A percentile compares a stretch with the other conserved stretches of the same genome.
Conservation (phyloP, 1,284 basidiomycete genomes). For the Sporisorium exsertum region DNA sequence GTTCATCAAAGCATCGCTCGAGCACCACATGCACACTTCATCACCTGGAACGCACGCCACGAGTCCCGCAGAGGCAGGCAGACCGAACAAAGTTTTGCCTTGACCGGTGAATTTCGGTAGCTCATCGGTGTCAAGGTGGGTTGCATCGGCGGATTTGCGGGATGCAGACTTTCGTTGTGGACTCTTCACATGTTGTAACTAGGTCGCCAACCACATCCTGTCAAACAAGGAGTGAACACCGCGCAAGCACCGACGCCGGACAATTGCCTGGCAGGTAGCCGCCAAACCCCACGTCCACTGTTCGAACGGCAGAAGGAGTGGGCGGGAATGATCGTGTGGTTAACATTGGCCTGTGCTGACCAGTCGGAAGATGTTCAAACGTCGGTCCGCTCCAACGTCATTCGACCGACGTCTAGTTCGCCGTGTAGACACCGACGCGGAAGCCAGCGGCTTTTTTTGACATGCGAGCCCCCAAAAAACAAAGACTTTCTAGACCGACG, state of each 20-base stretch:
- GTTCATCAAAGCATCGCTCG: no score
- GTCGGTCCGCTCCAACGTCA: constrained; percentile 20
- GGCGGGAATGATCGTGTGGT: no score
- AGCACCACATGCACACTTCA: background rate
- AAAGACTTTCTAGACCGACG: constrained; percentile 10
- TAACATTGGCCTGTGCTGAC: no score
- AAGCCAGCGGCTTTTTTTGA: constrained; percentile 11
- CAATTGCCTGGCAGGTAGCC: background rate
- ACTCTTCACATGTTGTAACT: background rate
- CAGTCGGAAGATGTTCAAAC: background rate
- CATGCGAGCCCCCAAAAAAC: background rate
- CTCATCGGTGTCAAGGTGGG: constrained; percentile 13
- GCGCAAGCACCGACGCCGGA: constrained; percentile 26
- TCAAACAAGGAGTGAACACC: constrained; percentile 15
- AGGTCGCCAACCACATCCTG: constrained; percentile 12
- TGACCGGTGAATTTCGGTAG: constrained; percentile 34
- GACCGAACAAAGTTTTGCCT: constrained; percentile 10
- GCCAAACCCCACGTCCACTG: no score
- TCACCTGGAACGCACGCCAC: background rate
- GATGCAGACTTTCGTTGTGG: constrained; percentile 12
- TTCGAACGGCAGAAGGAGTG: background rate
- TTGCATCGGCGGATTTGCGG: constrained; percentile 19
- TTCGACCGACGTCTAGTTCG: constrained; percentile 20
- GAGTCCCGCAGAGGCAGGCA: background rate
- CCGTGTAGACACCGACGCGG: constrained; percentile 32